Percentiles rank a stretch among this genome's conserved stretches.
Evolutionary conservation across 345 rosid species (phyloP).

Genomic region (Erysimum cheiranthoides): DNA sequence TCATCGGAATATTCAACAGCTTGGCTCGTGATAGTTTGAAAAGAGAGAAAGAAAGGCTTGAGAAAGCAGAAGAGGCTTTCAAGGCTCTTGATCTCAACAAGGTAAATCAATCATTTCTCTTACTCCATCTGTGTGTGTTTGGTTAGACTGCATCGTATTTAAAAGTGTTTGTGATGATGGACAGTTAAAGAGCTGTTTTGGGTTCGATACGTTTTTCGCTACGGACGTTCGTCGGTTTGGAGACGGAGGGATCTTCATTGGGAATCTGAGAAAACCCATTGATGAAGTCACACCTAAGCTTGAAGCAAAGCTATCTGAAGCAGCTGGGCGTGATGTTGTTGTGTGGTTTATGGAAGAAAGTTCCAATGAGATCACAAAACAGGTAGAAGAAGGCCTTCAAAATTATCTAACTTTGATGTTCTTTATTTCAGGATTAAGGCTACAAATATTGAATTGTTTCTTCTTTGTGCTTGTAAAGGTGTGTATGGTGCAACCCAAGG

Average conservation of each 20-base stretch:
- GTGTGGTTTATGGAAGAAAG: slow-evolving; percentile 98
- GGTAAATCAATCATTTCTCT: slow-evolving; percentile 47
- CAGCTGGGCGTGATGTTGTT: slow-evolving; percentile 81
- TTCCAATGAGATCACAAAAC: slow-evolving; percentile 79
- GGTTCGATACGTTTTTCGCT: slow-evolving; percentile 87
- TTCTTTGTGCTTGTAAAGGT: slow-evolving; percentile 56
- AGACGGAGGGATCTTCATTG: slow-evolving; percentile 93
- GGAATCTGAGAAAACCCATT: slow-evolving; percentile 79
- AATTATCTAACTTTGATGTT: not conserved
- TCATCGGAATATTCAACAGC: slow-evolving; percentile 61
- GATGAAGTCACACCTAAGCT: slow-evolving; percentile 80
- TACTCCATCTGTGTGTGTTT: slow-evolving; percentile 18
- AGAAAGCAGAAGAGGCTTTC: slow-evolving; percentile 82
- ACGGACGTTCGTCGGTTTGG: slow-evolving; percentile 94
- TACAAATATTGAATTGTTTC: not conserved
- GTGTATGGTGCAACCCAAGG: slow-evolving; percentile 91
- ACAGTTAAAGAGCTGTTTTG: slow-evolving; percentile 88
- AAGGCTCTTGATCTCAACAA: slow-evolving; percentile 93
- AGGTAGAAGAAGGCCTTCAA: slow-evolving; percentile 52
- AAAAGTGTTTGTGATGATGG: slow-evolving; percentile 39
- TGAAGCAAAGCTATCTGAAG: slow-evolving; percentile 86
- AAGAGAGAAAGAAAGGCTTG: slow-evolving; percentile 81
- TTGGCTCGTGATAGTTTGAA: slow-evolving; percentile 65
- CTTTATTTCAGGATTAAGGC: not conserved
- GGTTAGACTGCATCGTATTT: slow-evolving; percentile 15